phyloP scores from a whole-genome alignment of 768 basidiomycete genomes.

The Tulasnella calospora region DNA sequence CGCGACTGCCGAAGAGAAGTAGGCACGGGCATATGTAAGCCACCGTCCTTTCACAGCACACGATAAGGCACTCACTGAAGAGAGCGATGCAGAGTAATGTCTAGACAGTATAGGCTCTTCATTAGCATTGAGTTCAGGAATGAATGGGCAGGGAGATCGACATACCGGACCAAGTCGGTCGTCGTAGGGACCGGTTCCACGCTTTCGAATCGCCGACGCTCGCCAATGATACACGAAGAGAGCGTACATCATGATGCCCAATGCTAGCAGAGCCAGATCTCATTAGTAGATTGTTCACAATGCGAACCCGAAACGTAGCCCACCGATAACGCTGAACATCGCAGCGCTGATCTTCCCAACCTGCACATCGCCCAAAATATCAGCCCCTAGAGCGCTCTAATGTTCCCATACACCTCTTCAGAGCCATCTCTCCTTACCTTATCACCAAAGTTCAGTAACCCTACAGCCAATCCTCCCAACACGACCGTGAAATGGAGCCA shows the following conservation, averaged over 20 bases:
- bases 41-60: not conserved
- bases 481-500: conserved; percentile 99
- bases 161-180: conserved; percentile 91
- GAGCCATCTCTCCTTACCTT: conserved; percentile 49
- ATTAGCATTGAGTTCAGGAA: conserved; percentile 26
- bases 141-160: conserved; percentile 30
- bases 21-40: conserved; percentile 18
- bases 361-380: conserved; percentile 38
- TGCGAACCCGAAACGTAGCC: conserved; percentile 32
- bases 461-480: conserved; percentile 91
- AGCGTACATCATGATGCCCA: conserved; percentile 96
- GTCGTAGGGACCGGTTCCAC: conserved; percentile 92
- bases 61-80: conserved; percentile 49
- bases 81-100: conserved; percentile 79
- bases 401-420: not conserved
- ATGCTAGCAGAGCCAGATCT: conserved; percentile 48
- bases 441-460: conserved; percentile 96
- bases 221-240: conserved; percentile 95
- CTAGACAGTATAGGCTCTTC: conserved; percentile 40
- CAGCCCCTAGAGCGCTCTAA: not conserved
- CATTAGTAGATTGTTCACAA: not conserved
- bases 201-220: conserved; percentile 82
- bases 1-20: conserved; percentile 52
- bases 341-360: conserved; percentile 94
- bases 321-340: conserved; percentile 93